Evolutionary conservation across 139 green algal genomes (phyloP), one percentile per base, ranked within the genome.

Genomic region (Gonium pectorale): DNA sequence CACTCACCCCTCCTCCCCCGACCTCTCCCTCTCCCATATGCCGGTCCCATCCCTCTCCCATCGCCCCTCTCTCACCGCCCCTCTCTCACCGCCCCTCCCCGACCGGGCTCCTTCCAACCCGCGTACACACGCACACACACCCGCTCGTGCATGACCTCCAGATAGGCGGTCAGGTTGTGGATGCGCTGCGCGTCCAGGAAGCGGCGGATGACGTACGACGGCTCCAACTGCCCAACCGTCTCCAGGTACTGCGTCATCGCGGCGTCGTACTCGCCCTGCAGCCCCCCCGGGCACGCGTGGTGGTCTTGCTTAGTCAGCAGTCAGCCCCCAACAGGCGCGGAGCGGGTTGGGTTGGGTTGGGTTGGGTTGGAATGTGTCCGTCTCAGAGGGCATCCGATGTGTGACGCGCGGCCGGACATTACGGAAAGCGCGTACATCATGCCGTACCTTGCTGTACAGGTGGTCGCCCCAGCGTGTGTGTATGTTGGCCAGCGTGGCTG

Each of bases 131-230:
- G n/a, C n/a, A n/a, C 37, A 7, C 69, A 29, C 64, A 93, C 91
- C 90, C 72, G 43, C 19, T 91, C 81, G 83, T 99, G 97, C 79
- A 99, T 91, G 44, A 84, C 38, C 89, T 99, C 97, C 60, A 99
- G 87, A 90, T 99, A 99, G 29, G 72, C 73, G 0, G 96, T 96
- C 6, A 99, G 93, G 78, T 94, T 92, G 88, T 95, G 87, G 52
- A 98, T 96, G 73, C 96, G 89, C 90, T 98, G 95, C 24, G 93
- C 95, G 77, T 99, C 96, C 35, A 99, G 90, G 80, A 97, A 99
- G 35, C 93, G 91, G 64, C 91, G 83, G 88, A 99, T 98, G 56
- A 99, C 97, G 80, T 98, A 99, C 8, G 89, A 96, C 0, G 97
- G 94, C 93, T 99, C 97, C 86, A 99, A 83, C 63, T 93, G 63